Evolutionary conservation across 2,329 filamentous ascomycete species (phyloP), one percentile per base, ranked within the genome.

Genomic region (Phaeoacremonium minimum): DNA sequence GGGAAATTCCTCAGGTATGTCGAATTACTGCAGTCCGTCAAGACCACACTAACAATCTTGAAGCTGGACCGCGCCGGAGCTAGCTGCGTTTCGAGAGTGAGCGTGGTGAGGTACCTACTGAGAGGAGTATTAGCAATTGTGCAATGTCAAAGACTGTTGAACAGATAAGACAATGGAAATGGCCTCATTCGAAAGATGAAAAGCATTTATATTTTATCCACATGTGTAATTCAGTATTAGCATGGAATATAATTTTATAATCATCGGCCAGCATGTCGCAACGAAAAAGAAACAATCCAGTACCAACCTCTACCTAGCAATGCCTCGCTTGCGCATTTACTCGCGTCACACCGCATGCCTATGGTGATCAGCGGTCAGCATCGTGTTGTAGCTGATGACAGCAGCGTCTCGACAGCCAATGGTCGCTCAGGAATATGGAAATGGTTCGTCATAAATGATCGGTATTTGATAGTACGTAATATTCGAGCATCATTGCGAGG

Each of bases 171-270:
- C 41, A 40, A 47, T 38, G 47, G 48, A 51, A 47, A 39, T 30
- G 37, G 66, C 63, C 64, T 87, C 83, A 87, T 81, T 74, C 74
- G 82, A 86, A 86, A 86, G 83, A 86, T 87, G 83, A 87, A 87
- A 86, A 86, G 81, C 75, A 79, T 75, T 73, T 72, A 67, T 55
- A 50, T 71, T 77, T 69, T 64, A 66, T 85, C 78, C 75, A 84
- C 77, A 80, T 76, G 55, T 52, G 50, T 51, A 55, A 55, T 79
- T 87, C 81, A 71, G 83, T 66, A 77, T 85, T 85, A 86, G 82
- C 82, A 86, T 84, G 78, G 80, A 84, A 81, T 80, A 67, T 71
- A 70, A 67, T 64, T 75, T 67, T 68, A 69, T 76, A 80, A 87
- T 87, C 83, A 85, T 65, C 65, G 63, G 63, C 46, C 40, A 9